Percentiles rank a stretch among this genome's conserved stretches.
Conservation (phyloP, 1,139 yeast genomes). For the Pichia sp. region DNA sequence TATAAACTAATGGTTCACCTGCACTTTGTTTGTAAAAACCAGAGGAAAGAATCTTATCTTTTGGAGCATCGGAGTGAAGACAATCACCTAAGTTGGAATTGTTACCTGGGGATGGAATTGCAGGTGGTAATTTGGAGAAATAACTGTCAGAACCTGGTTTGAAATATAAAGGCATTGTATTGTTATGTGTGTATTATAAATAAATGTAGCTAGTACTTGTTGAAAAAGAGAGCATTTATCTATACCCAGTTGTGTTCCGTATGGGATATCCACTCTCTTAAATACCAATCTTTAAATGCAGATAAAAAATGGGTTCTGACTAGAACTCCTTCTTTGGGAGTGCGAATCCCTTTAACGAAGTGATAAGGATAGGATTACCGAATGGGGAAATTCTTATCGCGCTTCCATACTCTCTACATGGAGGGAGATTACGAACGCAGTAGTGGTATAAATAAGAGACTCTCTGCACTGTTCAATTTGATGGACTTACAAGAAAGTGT, state of each 20-base stretch:
- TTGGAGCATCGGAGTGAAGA: conserved; percentile 48
- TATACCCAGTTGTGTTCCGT: too few relatives aligned
- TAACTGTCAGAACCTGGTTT: conserved; percentile 44
- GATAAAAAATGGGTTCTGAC: not conserved
- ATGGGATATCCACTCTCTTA: not conserved
- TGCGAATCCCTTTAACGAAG: not conserved
- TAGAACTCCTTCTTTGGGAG: not conserved
- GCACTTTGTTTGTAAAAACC: conserved; percentile 65
- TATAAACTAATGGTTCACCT: conserved; percentile 62
- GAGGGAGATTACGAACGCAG: not conserved
- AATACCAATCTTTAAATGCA: not conserved
- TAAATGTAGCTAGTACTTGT: not conserved
- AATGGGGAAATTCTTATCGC: not conserved
- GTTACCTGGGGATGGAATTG: conserved; percentile 37
- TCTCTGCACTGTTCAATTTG: not conserved
- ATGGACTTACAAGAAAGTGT: not conserved
- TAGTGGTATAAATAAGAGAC: not conserved
- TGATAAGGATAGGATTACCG: not conserved
- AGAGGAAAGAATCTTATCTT: conserved; percentile 52
- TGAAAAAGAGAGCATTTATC: too few relatives aligned
- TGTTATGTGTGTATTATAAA: not conserved
- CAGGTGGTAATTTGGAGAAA: conserved; percentile 47
- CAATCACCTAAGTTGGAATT: conserved; percentile 64
- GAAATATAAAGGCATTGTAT: conserved; percentile 49
- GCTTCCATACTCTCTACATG: not conserved